phyloP scores from a whole-genome alignment of 2,329 filamentous ascomycete species.

The Colletotrichum paranaense region DNA sequence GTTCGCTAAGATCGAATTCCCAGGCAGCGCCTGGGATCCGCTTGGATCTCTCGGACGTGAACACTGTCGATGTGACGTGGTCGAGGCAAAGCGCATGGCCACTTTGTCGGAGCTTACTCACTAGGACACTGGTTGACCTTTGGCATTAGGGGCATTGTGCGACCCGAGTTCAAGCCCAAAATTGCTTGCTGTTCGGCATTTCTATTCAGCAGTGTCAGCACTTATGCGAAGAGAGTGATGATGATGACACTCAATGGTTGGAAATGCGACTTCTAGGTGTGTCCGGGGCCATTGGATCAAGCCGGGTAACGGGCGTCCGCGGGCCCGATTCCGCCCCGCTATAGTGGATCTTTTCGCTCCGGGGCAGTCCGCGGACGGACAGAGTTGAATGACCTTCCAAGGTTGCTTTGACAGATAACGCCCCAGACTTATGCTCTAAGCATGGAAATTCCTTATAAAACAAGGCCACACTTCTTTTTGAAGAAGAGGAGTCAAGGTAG shows the following conservation, averaged over 20 bases:
- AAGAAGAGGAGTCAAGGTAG: neutral
- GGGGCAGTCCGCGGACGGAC: constrained; percentile 8
- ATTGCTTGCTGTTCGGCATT: neutral
- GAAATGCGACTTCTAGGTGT: neutral
- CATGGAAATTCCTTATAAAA: neutral
- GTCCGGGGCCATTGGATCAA: neutral
- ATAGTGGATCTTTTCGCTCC: neutral
- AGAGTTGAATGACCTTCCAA: neutral
- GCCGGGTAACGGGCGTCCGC: constrained; percentile 24
- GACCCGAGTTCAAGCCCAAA: neutral
- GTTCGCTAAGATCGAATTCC: constrained; percentile 19
- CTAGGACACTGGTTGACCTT: neutral
- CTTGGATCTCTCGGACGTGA: constrained; percentile 29
- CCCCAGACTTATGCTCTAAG: neutral
- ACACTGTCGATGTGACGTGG: constrained; percentile 23
- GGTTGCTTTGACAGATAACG: neutral
- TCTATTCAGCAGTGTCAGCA: too few species aligned
- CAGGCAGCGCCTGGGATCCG: constrained; percentile 25
- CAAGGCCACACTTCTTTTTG: neutral
- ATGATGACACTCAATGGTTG: neutral
- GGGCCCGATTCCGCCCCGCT: constrained; percentile 20
- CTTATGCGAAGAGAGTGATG: neutral
- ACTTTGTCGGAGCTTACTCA: neutral
- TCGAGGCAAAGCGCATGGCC: constrained; percentile 9
- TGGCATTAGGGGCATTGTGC: neutral